Conservation (phyloP, 345 rosid genomes). For the Moricandia arvensis region DNA sequence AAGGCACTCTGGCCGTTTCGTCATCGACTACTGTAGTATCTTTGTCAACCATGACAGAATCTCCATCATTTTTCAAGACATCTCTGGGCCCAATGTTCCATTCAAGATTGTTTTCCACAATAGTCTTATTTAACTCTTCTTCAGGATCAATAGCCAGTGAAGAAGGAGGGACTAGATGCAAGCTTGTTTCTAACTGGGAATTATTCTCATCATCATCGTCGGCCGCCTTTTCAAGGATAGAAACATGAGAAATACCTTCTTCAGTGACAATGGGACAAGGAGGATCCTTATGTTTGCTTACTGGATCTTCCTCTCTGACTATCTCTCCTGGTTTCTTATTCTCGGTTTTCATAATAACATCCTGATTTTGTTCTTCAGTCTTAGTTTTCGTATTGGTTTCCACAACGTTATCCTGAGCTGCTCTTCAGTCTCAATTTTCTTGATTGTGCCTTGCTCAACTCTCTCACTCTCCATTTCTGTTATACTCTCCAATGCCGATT, state of each 20-base stretch:
- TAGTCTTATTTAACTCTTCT: conserved; percentile 25
- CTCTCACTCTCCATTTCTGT: conserved; percentile 13
- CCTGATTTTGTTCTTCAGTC: conserved; percentile 17
- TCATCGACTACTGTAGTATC: conserved; percentile 6
- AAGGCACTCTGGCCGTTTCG: conserved; percentile 26
- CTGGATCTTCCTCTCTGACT: conserved; percentile 9
- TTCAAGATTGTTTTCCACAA: conserved; percentile 22
- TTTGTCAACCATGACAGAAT: conserved; percentile 19
- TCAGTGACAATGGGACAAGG: conserved; percentile 29
- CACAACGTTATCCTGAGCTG: neutral
- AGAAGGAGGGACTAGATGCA: conserved; percentile 19
- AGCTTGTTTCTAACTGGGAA: conserved; percentile 25
- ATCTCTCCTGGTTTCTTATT: conserved; percentile 13
- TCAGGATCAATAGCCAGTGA: conserved; percentile 30
- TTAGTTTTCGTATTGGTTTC: neutral
- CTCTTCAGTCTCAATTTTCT: conserved; percentile 7
- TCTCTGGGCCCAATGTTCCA: conserved; percentile 5
- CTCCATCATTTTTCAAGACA: conserved; percentile 1
- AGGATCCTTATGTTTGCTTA: conserved; percentile 25
- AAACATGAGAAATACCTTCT: conserved; percentile 14
- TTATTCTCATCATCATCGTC: conserved; percentile 22
- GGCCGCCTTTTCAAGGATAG: conserved; percentile 16
- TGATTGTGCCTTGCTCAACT: neutral
- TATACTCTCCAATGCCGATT: neutral
- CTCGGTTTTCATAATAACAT: neutral